Conservation (phyloP, 495 filamentous ascomycete species). For the Penicillium chermesinum region DNA sequence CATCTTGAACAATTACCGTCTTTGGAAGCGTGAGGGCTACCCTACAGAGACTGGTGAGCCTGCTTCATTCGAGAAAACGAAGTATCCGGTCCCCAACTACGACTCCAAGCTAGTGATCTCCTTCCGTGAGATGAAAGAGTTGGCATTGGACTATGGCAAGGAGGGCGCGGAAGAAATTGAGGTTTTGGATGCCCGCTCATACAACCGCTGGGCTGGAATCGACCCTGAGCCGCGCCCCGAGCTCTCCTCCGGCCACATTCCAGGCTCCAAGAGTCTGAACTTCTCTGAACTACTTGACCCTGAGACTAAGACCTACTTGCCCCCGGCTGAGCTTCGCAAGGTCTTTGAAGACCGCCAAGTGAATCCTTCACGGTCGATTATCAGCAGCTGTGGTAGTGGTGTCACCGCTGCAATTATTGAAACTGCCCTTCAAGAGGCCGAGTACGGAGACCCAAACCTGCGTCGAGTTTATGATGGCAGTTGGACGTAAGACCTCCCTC, state of each 20-base stretch:
- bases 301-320: slow-evolving; percentile 71
- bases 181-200: slow-evolving; percentile 81
- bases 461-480: slow-evolving; percentile 90
- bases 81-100: slow-evolving; percentile 52
- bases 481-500: slow-evolving; percentile 74
- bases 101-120: slow-evolving; percentile 54
- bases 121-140: slow-evolving; percentile 75
- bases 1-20: slow-evolving; percentile 86
- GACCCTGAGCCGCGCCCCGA: slow-evolving; percentile 84
- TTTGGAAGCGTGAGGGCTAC: slow-evolving; percentile 77
- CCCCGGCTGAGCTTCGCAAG: slow-evolving; percentile 62
- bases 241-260: slow-evolving; percentile 87
- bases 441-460: slow-evolving; percentile 60
- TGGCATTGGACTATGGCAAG: slow-evolving; percentile 68
- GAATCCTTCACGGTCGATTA: slow-evolving; percentile 77
- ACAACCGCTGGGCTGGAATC: slow-evolving; percentile 73
- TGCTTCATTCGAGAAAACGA: slow-evolving; percentile 49
- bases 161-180: slow-evolving; percentile 78
- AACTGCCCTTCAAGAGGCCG: slow-evolving; percentile 74
- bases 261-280: slow-evolving; percentile 78
- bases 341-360: slow-evolving; percentile 75
- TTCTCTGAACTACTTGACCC: slow-evolving; percentile 77
- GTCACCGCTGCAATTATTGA: slow-evolving; percentile 94
- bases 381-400: slow-evolving; percentile 87
- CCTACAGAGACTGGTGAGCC: slow-evolving; percentile 75